Evolutionary conservation across 208 protist genomes (phyloP), one percentile per base, ranked within the genome.

Genomic region (Crithidia sp.): DNA sequence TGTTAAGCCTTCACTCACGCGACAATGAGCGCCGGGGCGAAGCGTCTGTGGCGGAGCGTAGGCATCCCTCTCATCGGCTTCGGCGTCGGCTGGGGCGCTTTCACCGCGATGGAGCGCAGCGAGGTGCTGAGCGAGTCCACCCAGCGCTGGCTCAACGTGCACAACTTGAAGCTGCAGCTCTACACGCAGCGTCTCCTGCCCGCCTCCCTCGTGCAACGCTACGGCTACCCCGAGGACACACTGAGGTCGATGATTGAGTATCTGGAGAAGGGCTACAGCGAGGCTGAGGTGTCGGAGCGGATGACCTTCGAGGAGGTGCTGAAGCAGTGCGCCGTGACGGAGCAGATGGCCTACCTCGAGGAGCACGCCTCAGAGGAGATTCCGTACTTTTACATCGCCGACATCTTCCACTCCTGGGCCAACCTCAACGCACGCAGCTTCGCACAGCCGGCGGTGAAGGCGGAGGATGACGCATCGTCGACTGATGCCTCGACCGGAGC

Each of bases 371-470:
- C 70, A 7, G 84, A 95, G 55, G 90, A 94, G 28, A 94, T 96
- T 69, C 92, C 92, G 52, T 96, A 95, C 75, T 95, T 96, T 67
- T 96, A 94, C 85, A 95, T 95, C 72, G 82, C 86, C 13, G 92
- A 96, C 63, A 50, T 96, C 49, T 92, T 96, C 77, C 82, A 94
- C 68, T 81, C 88, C 12, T 96, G 92, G 92, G 82, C 86, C 14
- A 80, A 61, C 28, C 28, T 96, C 8, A 86, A 96, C 74, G 49
- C 67, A 7, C 13, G 54, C 17, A 67, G 65, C 47, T 89, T 89
- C 50, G 57, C 82, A 59, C 49, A 62, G 14, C 59, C 64, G 53
- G 19, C 13, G 28, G 67, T 28, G 28, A 28, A 69, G 1, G 17
- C 37, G 28, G 43, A 61, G 16, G 55, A 58, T 6, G 7, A 39